phyloP scores from a whole-genome alignment of 1,284 basidiomycete genomes.

The Lignosus rhinocerotis region DNA sequence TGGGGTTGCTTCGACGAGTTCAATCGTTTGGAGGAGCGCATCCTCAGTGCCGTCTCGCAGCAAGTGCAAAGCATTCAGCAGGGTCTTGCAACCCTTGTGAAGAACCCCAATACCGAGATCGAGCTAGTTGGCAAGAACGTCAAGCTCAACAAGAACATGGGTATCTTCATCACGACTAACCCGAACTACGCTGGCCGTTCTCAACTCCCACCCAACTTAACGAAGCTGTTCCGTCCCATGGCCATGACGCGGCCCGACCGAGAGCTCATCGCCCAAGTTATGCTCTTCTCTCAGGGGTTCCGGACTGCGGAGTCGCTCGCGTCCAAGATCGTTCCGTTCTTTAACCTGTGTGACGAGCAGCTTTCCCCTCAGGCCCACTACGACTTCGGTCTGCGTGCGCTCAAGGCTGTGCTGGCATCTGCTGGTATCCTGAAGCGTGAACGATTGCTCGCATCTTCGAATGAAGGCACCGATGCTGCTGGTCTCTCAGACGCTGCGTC shows the following conservation, averaged over 20 bases:
- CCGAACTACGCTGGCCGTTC: constrained; percentile 98
- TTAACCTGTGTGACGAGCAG: constrained; percentile 97
- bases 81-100: constrained; percentile 79
- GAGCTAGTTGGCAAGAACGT: constrained; percentile 95
- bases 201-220: constrained; percentile 95
- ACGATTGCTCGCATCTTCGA: constrained; percentile 59
- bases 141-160: constrained; percentile 93
- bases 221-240: constrained; percentile 94
- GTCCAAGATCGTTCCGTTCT: constrained; percentile 98
- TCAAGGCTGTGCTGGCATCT: constrained; percentile 95
- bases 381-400: constrained; percentile 96
- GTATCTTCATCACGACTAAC: constrained; percentile 98
- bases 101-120: constrained; percentile 86
- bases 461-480: constrained; percentile 45
- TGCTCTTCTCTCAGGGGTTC: constrained; percentile 99
- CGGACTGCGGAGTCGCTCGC: constrained; percentile 94
- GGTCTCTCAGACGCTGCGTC: constrained; percentile 71
- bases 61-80: constrained; percentile 99
- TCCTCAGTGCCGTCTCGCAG: constrained; percentile 97
- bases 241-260: constrained; percentile 99
- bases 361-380: constrained; percentile 98
- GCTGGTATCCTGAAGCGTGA: constrained; percentile 98
- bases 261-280: constrained; percentile 98
- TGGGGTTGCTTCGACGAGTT: constrained; percentile 99
- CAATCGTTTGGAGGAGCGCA: constrained; percentile 97